Conservation (phyloP, 2,329 filamentous ascomycete species). For the Ampelomyces quisqualis region DNA sequence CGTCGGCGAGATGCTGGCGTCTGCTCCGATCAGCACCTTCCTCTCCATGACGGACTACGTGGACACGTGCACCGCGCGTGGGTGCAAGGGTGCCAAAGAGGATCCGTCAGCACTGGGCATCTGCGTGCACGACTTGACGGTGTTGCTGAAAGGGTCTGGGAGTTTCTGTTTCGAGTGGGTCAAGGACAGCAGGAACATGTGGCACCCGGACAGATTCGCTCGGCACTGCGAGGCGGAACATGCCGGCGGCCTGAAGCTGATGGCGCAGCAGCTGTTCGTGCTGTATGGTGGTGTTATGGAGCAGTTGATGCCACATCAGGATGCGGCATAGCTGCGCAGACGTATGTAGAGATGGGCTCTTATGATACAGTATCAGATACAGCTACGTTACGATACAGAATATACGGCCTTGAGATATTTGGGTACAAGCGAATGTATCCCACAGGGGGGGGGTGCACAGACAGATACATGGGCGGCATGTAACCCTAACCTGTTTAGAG, state of each 20-base stretch:
- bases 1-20: constrained; percentile 15
- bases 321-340: no score
- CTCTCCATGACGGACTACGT: constrained; percentile 22
- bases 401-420: no score
- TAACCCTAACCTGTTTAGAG: no score
- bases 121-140: constrained; percentile 33
- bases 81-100: constrained; percentile 25
- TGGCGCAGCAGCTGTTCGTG: constrained; percentile 33
- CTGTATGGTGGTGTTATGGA: constrained; percentile 35
- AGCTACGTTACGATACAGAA: no score
- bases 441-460: no score
- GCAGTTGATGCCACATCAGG: no score
- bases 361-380: no score
- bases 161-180: constrained; percentile 26
- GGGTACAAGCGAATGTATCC: no score
- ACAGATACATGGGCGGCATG: no score
- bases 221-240: constrained; percentile 25
- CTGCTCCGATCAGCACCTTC: constrained; percentile 22
- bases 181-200: constrained; percentile 31
- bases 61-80: constrained; percentile 17
- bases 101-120: constrained; percentile 17
- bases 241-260: constrained; percentile 23
- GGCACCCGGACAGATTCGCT: constrained; percentile 40
- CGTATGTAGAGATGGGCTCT: no score
- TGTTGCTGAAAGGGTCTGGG: constrained; percentile 29